Percentiles rank a stretch among this genome's conserved stretches.
phyloP scores from a whole-genome alignment of 495 filamentous ascomycete genomes.

The Penicillium herquei region DNA sequence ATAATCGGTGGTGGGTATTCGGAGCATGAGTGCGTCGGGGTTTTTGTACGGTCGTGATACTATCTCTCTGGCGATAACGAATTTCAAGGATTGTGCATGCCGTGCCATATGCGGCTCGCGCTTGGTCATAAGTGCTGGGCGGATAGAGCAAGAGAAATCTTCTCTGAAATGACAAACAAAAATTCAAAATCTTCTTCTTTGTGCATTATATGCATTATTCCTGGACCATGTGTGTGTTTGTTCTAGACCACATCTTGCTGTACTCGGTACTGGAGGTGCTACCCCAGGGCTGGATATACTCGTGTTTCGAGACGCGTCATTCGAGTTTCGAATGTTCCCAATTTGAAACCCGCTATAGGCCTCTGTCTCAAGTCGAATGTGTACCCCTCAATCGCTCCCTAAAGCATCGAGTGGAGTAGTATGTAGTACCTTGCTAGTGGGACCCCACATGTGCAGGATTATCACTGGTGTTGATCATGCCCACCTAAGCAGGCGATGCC shows the following conservation, averaged over 20 bases:
- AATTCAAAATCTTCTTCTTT: conserved; percentile 26
- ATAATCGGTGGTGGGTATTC: conserved; percentile 17
- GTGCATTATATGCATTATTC: background rate
- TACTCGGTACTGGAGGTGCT: too few relatives aligned
- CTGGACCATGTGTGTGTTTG: background rate
- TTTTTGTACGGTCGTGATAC: conserved; percentile 32
- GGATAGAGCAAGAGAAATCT: conserved; percentile 28
- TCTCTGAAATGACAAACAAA: conserved; percentile 37
- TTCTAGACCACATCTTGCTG: background rate
- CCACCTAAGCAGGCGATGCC: too few relatives aligned
- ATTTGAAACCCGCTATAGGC: too few relatives aligned
- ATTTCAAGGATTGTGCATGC: conserved; percentile 37
- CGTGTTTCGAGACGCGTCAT: too few relatives aligned
- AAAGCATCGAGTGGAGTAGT: too few relatives aligned
- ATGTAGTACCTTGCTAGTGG: too few relatives aligned
- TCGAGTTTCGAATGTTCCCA: too few relatives aligned
- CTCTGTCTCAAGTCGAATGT: too few relatives aligned
- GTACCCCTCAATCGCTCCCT: too few relatives aligned
- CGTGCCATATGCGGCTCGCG: conserved; percentile 29
- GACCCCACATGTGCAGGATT: too few relatives aligned
- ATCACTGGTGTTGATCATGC: too few relatives aligned
- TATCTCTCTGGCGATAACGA: conserved; percentile 36
- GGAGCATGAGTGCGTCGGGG: conserved; percentile 29
- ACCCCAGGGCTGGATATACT: too few relatives aligned
- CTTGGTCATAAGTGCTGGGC: conserved; percentile 29